Conservation (phyloP, 2,329 filamentous ascomycete species). For the Arthrobotrys megalospora region DNA sequence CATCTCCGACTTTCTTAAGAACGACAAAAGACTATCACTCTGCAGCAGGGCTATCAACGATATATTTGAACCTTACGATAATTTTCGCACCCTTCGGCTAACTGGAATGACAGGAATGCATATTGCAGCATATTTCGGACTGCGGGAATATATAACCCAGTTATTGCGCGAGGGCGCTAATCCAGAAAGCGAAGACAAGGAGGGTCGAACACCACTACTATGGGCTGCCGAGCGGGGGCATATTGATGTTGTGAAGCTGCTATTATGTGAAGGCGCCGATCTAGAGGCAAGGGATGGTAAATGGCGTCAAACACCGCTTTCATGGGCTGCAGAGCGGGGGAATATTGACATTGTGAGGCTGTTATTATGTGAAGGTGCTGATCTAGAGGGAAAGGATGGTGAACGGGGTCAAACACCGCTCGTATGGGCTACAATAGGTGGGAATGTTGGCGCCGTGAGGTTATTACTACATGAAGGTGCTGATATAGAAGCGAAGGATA, state of each 20-base stretch:
- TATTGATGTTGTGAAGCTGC: not conserved
- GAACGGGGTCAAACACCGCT: constrained; percentile 49
- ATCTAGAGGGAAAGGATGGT: constrained; percentile 7
- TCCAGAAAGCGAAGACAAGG: not conserved
- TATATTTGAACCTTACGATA: not conserved
- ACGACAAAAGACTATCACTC: not conserved
- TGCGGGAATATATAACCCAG: not conserved
- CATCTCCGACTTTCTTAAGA: not conserved
- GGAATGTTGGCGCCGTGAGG: constrained; percentile 19
- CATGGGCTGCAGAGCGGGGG: constrained; percentile 29
- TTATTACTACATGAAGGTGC: constrained; percentile 46
- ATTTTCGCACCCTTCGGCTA: too few relatives aligned
- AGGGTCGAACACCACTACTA: not conserved
- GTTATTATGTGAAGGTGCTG: constrained; percentile 28
- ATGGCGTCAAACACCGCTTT: constrained; percentile 57
- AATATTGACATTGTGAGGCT: not conserved
- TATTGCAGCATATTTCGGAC: constrained; percentile 16
- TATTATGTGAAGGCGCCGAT: not conserved
- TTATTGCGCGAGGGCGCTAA: not conserved
- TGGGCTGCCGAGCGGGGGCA: not conserved
- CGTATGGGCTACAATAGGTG: constrained; percentile 46
- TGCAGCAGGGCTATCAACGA: not conserved
- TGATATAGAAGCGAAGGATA: constrained; percentile 32
- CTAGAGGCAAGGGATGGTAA: constrained; percentile 10
- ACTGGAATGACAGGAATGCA: constrained; percentile 3